Evolutionary conservation across 1,284 basidiomycete genomes (phyloP).

Genomic region (Boletus semigastroideus): DNA sequence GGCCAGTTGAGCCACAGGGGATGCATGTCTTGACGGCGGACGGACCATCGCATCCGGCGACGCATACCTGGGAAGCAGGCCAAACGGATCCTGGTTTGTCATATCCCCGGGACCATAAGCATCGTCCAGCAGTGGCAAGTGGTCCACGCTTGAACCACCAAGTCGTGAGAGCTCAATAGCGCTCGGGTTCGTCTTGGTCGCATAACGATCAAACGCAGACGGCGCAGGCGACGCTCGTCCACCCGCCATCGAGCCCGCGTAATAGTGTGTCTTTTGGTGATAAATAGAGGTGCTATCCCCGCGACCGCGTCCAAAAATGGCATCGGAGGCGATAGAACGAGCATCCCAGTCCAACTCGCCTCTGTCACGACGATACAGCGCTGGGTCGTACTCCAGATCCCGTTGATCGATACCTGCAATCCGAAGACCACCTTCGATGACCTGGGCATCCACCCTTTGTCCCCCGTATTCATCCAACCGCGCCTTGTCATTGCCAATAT

Average conservation of each 20-base stretch:
- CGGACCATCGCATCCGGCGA: conserved; percentile 21
- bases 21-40: conserved; percentile 33
- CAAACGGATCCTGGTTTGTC: conserved; percentile 20
- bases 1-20: conserved; percentile 15
- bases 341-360: conserved; percentile 81
- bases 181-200: conserved; percentile 41
- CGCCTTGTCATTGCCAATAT: conserved; percentile 60
- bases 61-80: conserved; percentile 22
- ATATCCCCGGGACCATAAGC: conserved; percentile 33
- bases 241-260: conserved; percentile 36
- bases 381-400: conserved; percentile 76
- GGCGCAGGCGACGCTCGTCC: conserved; percentile 47
- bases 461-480: conserved; percentile 74
- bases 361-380: conserved; percentile 70
- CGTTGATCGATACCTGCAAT: conserved; percentile 76
- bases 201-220: conserved; percentile 54
- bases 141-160: conserved; percentile 52
- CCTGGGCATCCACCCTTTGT: conserved; percentile 66
- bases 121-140: conserved; percentile 50
- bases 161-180: conserved; percentile 60
- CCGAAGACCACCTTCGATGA: conserved; percentile 72
- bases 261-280: conserved; percentile 43
- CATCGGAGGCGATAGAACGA: conserved; percentile 64
- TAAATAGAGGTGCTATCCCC: conserved; percentile 39
- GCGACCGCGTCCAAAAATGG: conserved; percentile 44